Evolutionary conservation across 2,329 filamentous ascomycete species (phyloP).

Genomic region (Aureobasidium zeae): DNA sequence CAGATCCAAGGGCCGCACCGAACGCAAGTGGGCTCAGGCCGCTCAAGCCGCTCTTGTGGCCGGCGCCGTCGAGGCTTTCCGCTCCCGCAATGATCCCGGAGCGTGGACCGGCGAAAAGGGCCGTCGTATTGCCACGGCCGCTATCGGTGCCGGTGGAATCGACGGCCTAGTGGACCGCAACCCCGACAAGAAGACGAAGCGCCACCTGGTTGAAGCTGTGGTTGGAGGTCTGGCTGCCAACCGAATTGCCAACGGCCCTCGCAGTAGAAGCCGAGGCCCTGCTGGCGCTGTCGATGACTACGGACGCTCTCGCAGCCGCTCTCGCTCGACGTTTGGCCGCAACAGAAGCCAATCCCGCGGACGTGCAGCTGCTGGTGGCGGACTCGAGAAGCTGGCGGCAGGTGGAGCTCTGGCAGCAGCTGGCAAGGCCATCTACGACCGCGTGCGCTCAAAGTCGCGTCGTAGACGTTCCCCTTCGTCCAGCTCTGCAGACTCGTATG

Average conservation of each 20-base stretch:
- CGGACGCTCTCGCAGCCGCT: constrained; percentile 58
- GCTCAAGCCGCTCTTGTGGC: constrained; percentile 85
- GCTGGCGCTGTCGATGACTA: constrained; percentile 31
- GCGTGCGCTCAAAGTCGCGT: constrained; percentile 46
- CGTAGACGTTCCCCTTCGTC: constrained; percentile 37
- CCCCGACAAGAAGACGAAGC: constrained; percentile 64
- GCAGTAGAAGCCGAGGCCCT: constrained; percentile 54
- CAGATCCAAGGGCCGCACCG: constrained; percentile 47
- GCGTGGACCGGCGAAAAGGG: constrained; percentile 87
- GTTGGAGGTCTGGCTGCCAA: constrained; percentile 82
- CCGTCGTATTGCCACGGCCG: constrained; percentile 82
- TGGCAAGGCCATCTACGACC: constrained; percentile 46
- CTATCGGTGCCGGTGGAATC: constrained; percentile 73
- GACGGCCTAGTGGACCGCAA: constrained; percentile 64
- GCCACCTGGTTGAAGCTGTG: constrained; percentile 76
- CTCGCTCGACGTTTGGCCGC: constrained; percentile 46
- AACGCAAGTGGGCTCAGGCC: constrained; percentile 59
- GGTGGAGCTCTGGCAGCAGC: constrained; percentile 42
- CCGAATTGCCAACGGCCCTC: constrained; percentile 72
- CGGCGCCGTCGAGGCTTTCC: constrained; percentile 85
- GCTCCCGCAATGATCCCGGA: constrained; percentile 78
- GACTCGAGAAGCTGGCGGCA: constrained; percentile 41
- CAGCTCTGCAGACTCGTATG: constrained; percentile 43
- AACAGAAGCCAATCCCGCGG: constrained; percentile 44
- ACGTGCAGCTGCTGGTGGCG: constrained; percentile 36